phyloP scores from a whole-genome alignment of 768 basidiomycete species.

The Artomyces pyxidatus region DNA sequence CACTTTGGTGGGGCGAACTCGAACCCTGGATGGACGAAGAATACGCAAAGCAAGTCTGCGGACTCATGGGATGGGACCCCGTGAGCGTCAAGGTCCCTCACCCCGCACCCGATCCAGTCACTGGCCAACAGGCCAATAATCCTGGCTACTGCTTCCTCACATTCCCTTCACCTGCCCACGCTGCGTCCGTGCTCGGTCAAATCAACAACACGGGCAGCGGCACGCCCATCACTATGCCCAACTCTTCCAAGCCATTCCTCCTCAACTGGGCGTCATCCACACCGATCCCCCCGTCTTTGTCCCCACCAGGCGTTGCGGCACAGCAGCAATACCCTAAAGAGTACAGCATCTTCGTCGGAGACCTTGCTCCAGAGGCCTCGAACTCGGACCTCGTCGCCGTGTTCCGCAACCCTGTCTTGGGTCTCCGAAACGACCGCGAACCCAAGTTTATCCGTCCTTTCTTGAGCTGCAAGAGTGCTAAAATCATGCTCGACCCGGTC shows the following conservation, averaged over 20 bases:
- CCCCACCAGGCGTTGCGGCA: conserved; percentile 26
- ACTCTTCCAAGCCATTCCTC: conserved; percentile 73
- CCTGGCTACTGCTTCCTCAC: conserved; percentile 86
- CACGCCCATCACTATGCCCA: conserved; percentile 66
- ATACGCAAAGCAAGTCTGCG: conserved; percentile 84
- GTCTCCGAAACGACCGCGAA: conserved; percentile 77
- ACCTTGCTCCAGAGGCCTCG: conserved; percentile 86
- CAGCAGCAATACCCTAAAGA: conserved; percentile 66
- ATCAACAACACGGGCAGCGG: conserved; percentile 40
- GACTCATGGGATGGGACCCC: conserved; percentile 81
- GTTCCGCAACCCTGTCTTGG: conserved; percentile 83
- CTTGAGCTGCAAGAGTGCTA: conserved; percentile 88
- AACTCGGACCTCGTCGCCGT: conserved; percentile 94
- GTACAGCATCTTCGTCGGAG: conserved; percentile 92
- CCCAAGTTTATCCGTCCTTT: conserved; percentile 87
- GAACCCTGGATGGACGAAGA: conserved; percentile 98
- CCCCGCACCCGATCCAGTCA: conserved; percentile 45
- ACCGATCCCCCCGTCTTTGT: conserved; percentile 24
- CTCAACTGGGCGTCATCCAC: conserved; percentile 64
- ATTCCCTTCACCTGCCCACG: conserved; percentile 64
- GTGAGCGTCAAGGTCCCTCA: conserved; percentile 66
- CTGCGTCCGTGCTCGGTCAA: conserved; percentile 62
- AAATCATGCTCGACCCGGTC: conserved; percentile 89
- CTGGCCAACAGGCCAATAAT: conserved; percentile 68
- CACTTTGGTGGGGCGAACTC: conserved; percentile 82